A percentile compares a stretch with the other conserved stretches of the same genome.
phyloP scores from a whole-genome alignment of 2,329 filamentous ascomycete species.

The Diaporthe citrichinensis region DNA sequence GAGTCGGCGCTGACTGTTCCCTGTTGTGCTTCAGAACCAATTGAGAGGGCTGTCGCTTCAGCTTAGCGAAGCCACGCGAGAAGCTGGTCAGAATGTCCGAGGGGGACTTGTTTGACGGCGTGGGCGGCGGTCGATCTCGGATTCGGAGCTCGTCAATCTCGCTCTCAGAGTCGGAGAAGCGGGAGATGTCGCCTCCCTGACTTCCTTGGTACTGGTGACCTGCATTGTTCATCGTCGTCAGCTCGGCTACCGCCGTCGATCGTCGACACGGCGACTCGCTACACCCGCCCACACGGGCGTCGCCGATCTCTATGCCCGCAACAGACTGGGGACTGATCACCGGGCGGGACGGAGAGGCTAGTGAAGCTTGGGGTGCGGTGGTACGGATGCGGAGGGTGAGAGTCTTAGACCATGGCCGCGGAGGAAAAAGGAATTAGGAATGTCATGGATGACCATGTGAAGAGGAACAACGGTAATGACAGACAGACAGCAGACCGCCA shows the following conservation, averaged over 20 bases:
- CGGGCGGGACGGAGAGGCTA: slow-evolving; percentile 12
- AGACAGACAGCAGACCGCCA: slow-evolving; percentile 41
- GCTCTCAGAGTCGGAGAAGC: slow-evolving; percentile 60
- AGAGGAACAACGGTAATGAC: slow-evolving; percentile 39
- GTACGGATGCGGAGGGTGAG: not conserved
- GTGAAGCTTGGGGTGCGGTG: slow-evolving; percentile 6
- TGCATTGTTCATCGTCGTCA: slow-evolving; percentile 53
- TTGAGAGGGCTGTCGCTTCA: slow-evolving; percentile 61
- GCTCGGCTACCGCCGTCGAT: slow-evolving; percentile 44
- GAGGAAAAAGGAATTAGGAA: slow-evolving; percentile 18
- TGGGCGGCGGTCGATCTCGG: slow-evolving; percentile 51
- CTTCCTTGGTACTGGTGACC: slow-evolving; percentile 47
- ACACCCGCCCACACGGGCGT: slow-evolving; percentile 34
- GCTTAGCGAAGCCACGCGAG: slow-evolving; percentile 62
- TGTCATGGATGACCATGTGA: slow-evolving; percentile 31
- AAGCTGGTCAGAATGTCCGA: slow-evolving; percentile 66
- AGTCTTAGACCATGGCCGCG: slow-evolving; percentile 20
- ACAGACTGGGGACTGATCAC: slow-evolving; percentile 30
- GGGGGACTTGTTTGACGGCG: slow-evolving; percentile 55
- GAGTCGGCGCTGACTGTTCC: slow-evolving; percentile 46
- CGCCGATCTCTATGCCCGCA: slow-evolving; percentile 32
- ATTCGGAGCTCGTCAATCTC: slow-evolving; percentile 48
- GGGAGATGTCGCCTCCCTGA: slow-evolving; percentile 52
- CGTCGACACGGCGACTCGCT: slow-evolving; percentile 31
- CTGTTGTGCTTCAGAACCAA: slow-evolving; percentile 52